Evolutionary conservation across 495 filamentous ascomycete species (phyloP), one percentile per base, ranked within the genome.

Genomic region (Penicillium malachiteum): DNA sequence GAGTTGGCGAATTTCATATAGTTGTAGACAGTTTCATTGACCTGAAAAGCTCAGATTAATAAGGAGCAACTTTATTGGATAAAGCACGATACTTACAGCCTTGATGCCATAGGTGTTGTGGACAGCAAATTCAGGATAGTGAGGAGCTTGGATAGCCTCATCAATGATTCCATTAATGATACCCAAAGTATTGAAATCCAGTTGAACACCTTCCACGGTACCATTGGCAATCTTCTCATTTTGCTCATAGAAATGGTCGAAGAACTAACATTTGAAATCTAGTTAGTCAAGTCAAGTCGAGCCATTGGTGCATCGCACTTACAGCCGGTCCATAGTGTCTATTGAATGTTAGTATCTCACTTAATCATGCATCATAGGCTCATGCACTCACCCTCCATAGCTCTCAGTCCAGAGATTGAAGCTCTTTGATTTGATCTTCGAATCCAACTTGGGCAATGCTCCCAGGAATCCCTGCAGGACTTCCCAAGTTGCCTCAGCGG

Each of bases 131-230:
- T 78, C 66, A 3, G 87, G 81, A 62, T 91, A 93, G 43, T 73
- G 81, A 1, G 83, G 80, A 9, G 73, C 78, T 71, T 93, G 88
- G 11, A 85, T 78, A 10, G 84, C 63, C 48, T 84, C 78, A 67
- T 95, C 90, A 48, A 93, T 77, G 58, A 90, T 91, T 40, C 88
- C 89, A 65, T 93, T 92, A 43, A 90, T 74, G 39, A 81, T 77
- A 3, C 75, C 69, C 10, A 81, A 56, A 0, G 79, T 81, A 45
- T 80, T 76, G 11, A 81, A 65, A 38, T 80, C 70, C 35, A 81
- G 78, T 16, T 68, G 64, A 51, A 71, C 65, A 0, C 66, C 63
- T 9, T 70, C 68, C 32, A 76, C 47, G 1, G 59, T 69, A 9
- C 70, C 66, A 34, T 74, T 79, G 58, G 61, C 75, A 60, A 74